Evolutionary conservation across 2,329 filamentous ascomycete genomes (phyloP), one percentile per base, ranked within the genome.

Genomic region (Malbranchea zuffiana): DNA sequence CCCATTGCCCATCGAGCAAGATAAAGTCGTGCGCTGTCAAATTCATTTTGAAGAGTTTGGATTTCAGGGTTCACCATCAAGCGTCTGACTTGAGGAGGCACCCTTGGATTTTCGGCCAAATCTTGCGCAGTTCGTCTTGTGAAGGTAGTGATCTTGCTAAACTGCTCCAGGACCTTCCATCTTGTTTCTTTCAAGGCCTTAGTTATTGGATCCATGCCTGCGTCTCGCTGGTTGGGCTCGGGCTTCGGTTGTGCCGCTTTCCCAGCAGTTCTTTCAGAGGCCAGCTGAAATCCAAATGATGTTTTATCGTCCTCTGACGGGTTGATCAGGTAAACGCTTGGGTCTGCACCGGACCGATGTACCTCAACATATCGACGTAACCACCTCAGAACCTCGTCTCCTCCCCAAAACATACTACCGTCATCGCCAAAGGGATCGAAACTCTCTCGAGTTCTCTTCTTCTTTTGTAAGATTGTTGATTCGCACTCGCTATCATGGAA

Each of bases 401-500:
- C 90, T 39, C 90, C 92, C 90, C 92, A 98, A 54, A 95, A 96
- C 69, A 94, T 80, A 35, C 44, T 49, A 0, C 88, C 88, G 45
- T 72, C 72, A 44, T 85, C 82, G 11, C 80, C 79, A 57, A 95
- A 95, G 0, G 87, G 87, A 50, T 95, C 86, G 51, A 98, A 96
- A 28, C 68, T 83, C 49, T 95, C 85, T 44, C 73, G 74, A 1
- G 85, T 76, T 36, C 83, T 68, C 61, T 80, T 84, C 69, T 90
- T 93, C 64, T 92, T 85, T 60, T 96, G 88, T 39, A 92, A 62
- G 15, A 96, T 93, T 0, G 90, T 98, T 36, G 82, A 92, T 61
- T 94, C 82, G 53, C 90, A 98, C 64, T 98, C 90, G 44, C 78
- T 86, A 53, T 98, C 90, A 57, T 98, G 90, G 63, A 98, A 98